Evolutionary conservation across 805 yeast species (phyloP).

Genomic region (Hanseniaspora hatyaiensis): DNA sequence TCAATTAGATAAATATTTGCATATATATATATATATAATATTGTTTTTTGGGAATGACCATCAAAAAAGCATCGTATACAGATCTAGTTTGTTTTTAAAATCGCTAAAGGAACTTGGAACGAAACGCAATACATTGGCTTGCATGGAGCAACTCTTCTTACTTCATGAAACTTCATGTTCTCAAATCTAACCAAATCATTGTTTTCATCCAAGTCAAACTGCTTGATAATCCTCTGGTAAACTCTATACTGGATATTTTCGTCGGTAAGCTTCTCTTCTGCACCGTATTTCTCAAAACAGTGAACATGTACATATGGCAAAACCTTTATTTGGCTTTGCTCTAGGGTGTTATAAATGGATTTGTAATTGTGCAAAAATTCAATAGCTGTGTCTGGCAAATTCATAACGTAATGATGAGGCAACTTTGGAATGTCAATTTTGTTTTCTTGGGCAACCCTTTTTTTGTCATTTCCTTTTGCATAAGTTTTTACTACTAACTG

Average conservation of each 20-base stretch:
- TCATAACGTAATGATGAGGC: constrained; percentile 77
- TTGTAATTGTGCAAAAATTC: constrained; percentile 66
- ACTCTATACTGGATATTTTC: constrained; percentile 61
- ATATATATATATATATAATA: too few relatives aligned
- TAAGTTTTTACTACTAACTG: constrained; percentile 30
- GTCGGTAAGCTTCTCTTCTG: constrained; percentile 50
- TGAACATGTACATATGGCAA: constrained; percentile 77
- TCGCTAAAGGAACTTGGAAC: constrained; percentile 52
- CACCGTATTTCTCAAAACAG: constrained; percentile 83
- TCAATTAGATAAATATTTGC: too few relatives aligned
- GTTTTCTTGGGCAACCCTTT: constrained; percentile 18
- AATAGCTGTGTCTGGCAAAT: constrained; percentile 85
- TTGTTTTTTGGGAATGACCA: too few relatives aligned
- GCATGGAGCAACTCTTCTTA: constrained; percentile 90
- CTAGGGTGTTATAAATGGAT: constrained; percentile 50
- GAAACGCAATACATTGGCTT: constrained; percentile 90
- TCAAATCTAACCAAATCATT: constrained; percentile 36
- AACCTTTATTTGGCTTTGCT: constrained; percentile 31
- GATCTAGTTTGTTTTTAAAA: constrained; percentile 4
- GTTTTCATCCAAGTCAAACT: constrained; percentile 36
- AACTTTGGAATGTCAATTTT: constrained; percentile 39
- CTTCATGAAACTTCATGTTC: constrained; percentile 58
- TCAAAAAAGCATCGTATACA: background rate
- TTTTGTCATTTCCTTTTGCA: constrained; percentile 30
- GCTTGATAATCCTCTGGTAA: constrained; percentile 39